These are phyloP conservation scores for Eimeria sp. DNA, from an alignment of 169 alveolate genomes.

Conservation along the genomic window DNA sequence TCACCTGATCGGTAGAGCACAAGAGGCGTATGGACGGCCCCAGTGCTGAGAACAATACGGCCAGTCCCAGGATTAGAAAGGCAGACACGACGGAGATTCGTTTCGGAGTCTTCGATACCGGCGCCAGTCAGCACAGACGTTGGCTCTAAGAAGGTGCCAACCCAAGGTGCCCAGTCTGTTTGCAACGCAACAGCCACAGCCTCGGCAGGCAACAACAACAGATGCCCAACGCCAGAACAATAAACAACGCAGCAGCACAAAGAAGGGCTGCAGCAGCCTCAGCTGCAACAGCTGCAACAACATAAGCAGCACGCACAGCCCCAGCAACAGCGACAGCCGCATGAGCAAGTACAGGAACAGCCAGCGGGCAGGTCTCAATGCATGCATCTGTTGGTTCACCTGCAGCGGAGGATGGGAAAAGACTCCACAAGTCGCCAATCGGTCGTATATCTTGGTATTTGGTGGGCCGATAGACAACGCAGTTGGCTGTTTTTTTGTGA, in stretches of 20 bases:
- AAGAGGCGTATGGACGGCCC: conserved; percentile 87
- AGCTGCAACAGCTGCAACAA: too few relatives aligned
- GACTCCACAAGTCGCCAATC: conserved; percentile 49
- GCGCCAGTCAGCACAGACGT: conserved; percentile 52
- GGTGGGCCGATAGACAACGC: conserved; percentile 81
- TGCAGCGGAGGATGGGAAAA: conserved; percentile 73
- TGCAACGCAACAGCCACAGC: background rate
- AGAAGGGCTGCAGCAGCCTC: too few relatives aligned
- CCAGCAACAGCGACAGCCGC: too few relatives aligned
- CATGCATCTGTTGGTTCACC: conserved; percentile 1
- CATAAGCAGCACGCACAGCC: too few relatives aligned
- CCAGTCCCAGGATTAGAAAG: conserved; percentile 23
- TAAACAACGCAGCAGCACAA: background rate
- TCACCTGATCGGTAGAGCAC: conserved; percentile 86
- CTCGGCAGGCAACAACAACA: background rate
- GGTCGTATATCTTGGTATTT: conserved; percentile 77
- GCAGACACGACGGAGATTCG: conserved; percentile 72
- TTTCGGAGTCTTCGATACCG: conserved; percentile 35
- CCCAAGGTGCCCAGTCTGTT: conserved; percentile 83
- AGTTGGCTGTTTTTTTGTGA: conserved; percentile 60
- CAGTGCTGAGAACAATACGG: conserved; percentile 84
- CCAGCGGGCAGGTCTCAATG: background rate
- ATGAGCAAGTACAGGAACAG: too few relatives aligned
- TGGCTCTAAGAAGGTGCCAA: conserved; percentile 79
- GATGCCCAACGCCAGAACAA: background rate